Evolutionary conservation across 305 asterid genomes (phyloP).

Genomic region (Solanum hybrid): DNA sequence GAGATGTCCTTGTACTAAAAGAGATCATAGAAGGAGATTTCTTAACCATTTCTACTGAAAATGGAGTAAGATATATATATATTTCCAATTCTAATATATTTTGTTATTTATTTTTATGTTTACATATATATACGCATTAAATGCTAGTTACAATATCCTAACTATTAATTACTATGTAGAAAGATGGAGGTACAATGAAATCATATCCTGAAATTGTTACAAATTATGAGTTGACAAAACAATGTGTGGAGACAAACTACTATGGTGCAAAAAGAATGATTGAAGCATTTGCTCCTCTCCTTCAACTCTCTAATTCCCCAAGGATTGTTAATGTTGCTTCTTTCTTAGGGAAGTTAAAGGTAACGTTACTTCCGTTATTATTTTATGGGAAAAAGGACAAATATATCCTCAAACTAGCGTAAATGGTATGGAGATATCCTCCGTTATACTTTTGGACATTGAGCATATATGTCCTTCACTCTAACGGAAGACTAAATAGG

Average conservation of each 20-base stretch:
- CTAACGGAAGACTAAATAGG: no score
- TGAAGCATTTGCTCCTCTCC: slow-evolving; percentile 24
- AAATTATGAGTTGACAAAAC: slow-evolving; percentile 34
- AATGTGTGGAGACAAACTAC: slow-evolving; percentile 39
- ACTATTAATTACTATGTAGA: neutral
- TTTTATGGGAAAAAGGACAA: no score
- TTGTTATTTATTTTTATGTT: neutral
- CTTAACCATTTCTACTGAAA: neutral
- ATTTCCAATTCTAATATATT: neutral
- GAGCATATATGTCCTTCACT: no score
- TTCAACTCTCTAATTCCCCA: slow-evolving; percentile 43
- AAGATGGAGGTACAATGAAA: neutral
- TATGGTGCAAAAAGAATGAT: slow-evolving; percentile 32
- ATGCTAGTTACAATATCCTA: neutral
- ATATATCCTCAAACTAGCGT: no score
- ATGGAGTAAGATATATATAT: neutral
- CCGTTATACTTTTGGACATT: no score
- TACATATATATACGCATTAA: neutral
- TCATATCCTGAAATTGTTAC: neutral
- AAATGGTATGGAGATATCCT: no score
- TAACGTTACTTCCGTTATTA: neutral
- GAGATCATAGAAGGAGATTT: neutral
- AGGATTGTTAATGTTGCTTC: slow-evolving; percentile 56
- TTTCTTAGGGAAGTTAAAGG: slow-evolving; percentile 34
- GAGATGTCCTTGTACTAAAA: neutral